Evolutionary conservation across 805 yeast species (phyloP), one percentile per base, ranked within the genome.

Genomic region (Schwanniomyces pseudopolymorphus): DNA sequence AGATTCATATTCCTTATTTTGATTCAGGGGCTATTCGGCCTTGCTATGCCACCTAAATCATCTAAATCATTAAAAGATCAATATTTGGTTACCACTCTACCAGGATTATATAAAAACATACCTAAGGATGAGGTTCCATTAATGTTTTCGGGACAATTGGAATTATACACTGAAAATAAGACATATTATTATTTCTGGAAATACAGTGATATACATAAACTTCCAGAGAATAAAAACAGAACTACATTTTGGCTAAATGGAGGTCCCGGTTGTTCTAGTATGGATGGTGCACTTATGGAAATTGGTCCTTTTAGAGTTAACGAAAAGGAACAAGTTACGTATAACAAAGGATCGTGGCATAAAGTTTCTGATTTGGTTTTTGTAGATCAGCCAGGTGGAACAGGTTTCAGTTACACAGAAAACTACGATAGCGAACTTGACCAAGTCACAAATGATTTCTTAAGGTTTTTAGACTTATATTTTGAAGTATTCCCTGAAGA

Each of bases 241-340:
- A 74, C 87, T 19, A 76, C 86, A 7, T 76, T 94, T 45, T 94
- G 99, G 98, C 75, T 94, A 19, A 94, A 94, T 63, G 99, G 99
- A 33, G 99, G 99, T 0, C 99, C 99, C 0, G 99, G 99, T 0
- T 94, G 99, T 64, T 90, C 97, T 1, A 90, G 97, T 0, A 83
- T 92, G 94, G 99, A 94, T 66, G 99, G 99, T 13, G 96, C 96
- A 0, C 62, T 94, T 52, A 80, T 91, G 81, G 99, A 94, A 64
- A 69, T 84, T 3, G 99, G 99, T 0, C 98, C 99, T 0, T 79
- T 89, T 38, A 74, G 96, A 44, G 77, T 89, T 16, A 67, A 71
- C 53, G 54, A 61, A 0, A 59, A 77, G 7, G 50, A 53, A 11
- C 61, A 74, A 43, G 75, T 89, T 7, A 64, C 61, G 11, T 64